Evolutionary conservation across 139 green algal species (phyloP), one percentile per base, ranked within the genome.

Genomic region (Choricystis sp.): DNA sequence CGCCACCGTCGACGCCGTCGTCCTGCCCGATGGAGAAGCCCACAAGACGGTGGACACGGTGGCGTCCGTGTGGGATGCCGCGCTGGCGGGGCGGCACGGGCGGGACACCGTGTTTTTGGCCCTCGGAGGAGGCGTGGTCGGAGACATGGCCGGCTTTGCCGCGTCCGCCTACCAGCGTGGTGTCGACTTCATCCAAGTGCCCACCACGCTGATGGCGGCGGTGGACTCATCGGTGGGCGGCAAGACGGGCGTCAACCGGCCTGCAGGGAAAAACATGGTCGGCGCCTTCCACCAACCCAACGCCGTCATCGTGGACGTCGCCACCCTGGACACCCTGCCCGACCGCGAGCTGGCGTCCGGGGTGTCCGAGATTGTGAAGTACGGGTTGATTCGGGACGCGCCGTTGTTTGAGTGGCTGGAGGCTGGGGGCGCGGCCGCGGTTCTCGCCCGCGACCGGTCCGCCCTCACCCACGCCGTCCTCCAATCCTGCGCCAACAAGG

Each of bases 181-280:
- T 5, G 93, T 98, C 52, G 71, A 96, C 77, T 99, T 99, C 69
- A 81, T 98, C 31, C 92, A 98, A 80, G 77, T 83, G 23, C 92
- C 92, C 29, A 98, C 92, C 14, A 97, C 93, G 0, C 83, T 98
- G 26, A 97, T 98, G 91, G 76, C 93, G 0, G 89, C 95, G 72
- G 94, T 99, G 26, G 94, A 99, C 73, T 95, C 84, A 3, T 96
- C 87, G 22, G 94, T 99, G 19, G 94, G 94, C 25, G 94, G 94
- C 70, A 99, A 99, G 72, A 99, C 94, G 5, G 79, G 79, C 29
- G 94, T 99, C 4, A 99, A 99, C 82, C 94, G 98, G 73, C 83
- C 92, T 3, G 72, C 96, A 65, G 94, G 91, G 58, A 99, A 99
- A 77, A 99, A 99, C 84, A 98, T 99, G 94, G 97, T 99, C 62